Evolutionary conservation across 305 asterid genomes (phyloP), one percentile per base, ranked within the genome.

Genomic region (Solanum hybrid): DNA sequence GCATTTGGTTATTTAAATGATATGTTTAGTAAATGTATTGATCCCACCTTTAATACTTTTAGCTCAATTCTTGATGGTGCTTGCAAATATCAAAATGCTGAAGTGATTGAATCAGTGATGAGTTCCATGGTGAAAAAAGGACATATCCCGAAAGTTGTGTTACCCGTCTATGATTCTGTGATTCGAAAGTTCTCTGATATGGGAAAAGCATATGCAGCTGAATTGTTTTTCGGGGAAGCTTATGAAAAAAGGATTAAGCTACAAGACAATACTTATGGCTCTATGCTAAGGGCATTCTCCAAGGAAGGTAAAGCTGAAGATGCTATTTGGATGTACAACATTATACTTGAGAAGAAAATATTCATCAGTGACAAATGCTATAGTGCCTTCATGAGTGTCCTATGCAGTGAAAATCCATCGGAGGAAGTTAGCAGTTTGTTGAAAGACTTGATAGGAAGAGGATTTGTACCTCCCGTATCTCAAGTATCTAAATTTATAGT

Each of bases 41-140:
- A 93, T 89, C 95, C 97, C 1, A 83, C 93, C 84, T 93, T 96
- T 89, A 71, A 88, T 76, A 92, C 96, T 71, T 94, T 92, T 69
- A 92, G 96, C 88, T 92, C 96, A 26, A 91, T 97, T 86, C 94
- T 97, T 33, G 96, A 97, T 73, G 98, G 98, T 73, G 98, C 98
- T 89, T 96, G 97, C 86, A 95, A 89, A 87, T 88, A 90, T 92
- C 92, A 61, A 64, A 85, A 93, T 87, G 74, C 28, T 5, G 31
- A 92, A 89, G 93, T 95, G 90, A 89, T 93, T 37, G 95, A 93
- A 35, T 92, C 57, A 85, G 91, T 93, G 12, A 77, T 92, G 40
- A 85, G 90, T 77, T 29, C 89, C 67, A 94, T 97, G 96, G 90
- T 83, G 40, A 92, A 92, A 88, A 94, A 92, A 92, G 94, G 95